Evolutionary conservation across 768 basidiomycete species (phyloP), one percentile per base, ranked within the genome.

Genomic region (Cytidiella melzeri): DNA sequence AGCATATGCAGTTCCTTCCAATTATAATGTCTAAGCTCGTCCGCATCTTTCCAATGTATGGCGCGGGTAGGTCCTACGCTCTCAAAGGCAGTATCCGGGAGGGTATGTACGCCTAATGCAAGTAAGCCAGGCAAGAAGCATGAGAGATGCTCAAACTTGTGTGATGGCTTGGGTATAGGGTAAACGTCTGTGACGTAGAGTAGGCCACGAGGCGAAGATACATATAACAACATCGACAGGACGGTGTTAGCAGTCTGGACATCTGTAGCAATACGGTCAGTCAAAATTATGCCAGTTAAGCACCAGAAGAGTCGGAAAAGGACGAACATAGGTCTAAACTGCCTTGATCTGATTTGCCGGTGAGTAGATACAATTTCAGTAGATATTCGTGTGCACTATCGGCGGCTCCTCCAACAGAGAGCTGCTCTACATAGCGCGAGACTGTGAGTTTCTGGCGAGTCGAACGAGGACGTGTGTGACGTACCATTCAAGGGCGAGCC

Each of bases 331-430:
- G 75, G 58, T 82, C 77, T 12, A 82, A 68, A 42, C 78, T 81
- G 26, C 67, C 68, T 58, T 71, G 75, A 56, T 89, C 84, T 5
- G 77, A 77, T 57, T 75, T 73, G 20, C 74, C 80, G 5, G 83
- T 84, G 38, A 88, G 72, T 6, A 90, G 68, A 65, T 81, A 87
- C 47, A 83, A 78, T 58, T 90, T 90, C 45, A 90, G 74, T 41
- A 85, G 73, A 58, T 90, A 90, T 62, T 90, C 87, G 51, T 88
- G 85, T 11, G 78, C 78, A 57, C 87, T 89, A 56, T 90, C 87
- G 9, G 46, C 20, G 42, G 44, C 38, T 23, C 47, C 52, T n/a
- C 52, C 52, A 11, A 53, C 52, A 6, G 52, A 53, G 56, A 27
- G 68, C 41, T 43, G 46, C n/a, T 44, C 60, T 48, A 37, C 30